These are phyloP conservation scores for Podospora fimiseda DNA, from an alignment of 495 filamentous ascomycete genomes.

Conservation along the genomic window DNA sequence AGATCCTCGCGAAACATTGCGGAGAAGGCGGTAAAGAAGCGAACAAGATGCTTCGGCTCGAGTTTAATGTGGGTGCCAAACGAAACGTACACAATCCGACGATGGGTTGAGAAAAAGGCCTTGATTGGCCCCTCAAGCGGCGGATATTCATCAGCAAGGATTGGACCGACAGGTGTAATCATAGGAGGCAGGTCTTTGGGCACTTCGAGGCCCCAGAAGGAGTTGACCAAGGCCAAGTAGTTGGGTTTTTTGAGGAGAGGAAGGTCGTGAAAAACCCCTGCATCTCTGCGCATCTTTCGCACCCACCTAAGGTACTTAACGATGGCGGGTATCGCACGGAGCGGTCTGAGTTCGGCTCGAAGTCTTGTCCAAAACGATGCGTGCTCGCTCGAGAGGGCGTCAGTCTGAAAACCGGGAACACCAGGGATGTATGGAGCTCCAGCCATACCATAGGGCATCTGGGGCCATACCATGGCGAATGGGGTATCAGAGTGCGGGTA, in stretches of 20 bases:
- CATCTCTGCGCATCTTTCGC: constrained; percentile 25
- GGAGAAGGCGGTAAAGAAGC: constrained; percentile 24
- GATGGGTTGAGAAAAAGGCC: constrained; percentile 20
- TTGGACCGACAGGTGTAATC: constrained; percentile 29
- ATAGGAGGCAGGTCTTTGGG: constrained; percentile 34
- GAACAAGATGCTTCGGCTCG: constrained; percentile 13
- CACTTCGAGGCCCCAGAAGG: constrained; percentile 36
- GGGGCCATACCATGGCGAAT: constrained; percentile 32
- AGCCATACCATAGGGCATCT: constrained; percentile 33
- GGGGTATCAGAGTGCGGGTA: constrained; percentile 26
- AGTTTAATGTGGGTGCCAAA: constrained; percentile 37
- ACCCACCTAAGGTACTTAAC: constrained; percentile 22
- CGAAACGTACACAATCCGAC: constrained; percentile 29
- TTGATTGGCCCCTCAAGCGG: constrained; percentile 17
- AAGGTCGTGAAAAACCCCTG: constrained; percentile 22
- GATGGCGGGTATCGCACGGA: constrained; percentile 19
- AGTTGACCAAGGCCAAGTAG: constrained; percentile 37
- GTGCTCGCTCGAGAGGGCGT: constrained; percentile 30
- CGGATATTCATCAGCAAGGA: constrained; percentile 26
- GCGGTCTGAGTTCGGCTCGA: constrained; percentile 23
- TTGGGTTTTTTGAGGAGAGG: constrained; percentile 29
- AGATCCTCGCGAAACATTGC: constrained; percentile 18
- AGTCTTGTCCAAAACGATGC: constrained; percentile 30
- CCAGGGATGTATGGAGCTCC: constrained; percentile 34
- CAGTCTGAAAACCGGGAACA: constrained; percentile 33